A percentile compares a stretch with the other conserved stretches of the same genome.
Conservation (phyloP, 2,329 filamentous ascomycete species). For the Fusarium sp. region DNA sequence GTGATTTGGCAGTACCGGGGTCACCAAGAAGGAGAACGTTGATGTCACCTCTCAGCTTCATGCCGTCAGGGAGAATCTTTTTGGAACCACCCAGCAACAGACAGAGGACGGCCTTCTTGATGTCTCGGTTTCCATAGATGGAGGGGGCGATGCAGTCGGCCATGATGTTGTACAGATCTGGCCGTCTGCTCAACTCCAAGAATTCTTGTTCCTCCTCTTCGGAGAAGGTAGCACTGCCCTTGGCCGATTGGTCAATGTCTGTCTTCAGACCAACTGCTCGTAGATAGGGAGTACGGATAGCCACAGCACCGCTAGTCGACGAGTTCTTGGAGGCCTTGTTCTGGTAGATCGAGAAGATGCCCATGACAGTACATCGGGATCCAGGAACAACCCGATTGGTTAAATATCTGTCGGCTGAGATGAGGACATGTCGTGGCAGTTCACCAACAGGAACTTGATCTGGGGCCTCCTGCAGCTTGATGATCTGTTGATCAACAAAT, state of each 20-base stretch:
- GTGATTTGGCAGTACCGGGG: slow-evolving; percentile 97
- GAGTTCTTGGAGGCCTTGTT: slow-evolving; percentile 87
- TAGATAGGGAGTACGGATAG: slow-evolving; percentile 94
- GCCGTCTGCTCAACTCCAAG: slow-evolving; percentile 85
- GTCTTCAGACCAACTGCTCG: slow-evolving; percentile 92
- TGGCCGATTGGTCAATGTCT: slow-evolving; percentile 89
- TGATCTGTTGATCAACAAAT: slow-evolving; percentile 97
- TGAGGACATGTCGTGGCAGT: slow-evolving; percentile 91
- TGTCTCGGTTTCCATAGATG: slow-evolving; percentile 95
- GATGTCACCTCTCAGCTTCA: slow-evolving; percentile 97
- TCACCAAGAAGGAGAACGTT: slow-evolving; percentile 97
- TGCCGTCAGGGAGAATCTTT: slow-evolving; percentile 96
- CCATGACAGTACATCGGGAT: slow-evolving; percentile 93
- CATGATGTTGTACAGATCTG: slow-evolving; percentile 93
- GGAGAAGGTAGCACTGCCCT: slow-evolving; percentile 85
- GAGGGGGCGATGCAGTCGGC: slow-evolving; percentile 94
- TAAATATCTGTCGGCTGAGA: slow-evolving; percentile 95
- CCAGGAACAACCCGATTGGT: slow-evolving; percentile 96
- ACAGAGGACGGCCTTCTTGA: slow-evolving; percentile 97
- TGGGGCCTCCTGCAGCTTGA: slow-evolving; percentile 97
- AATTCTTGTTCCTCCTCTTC: slow-evolving; percentile 99
- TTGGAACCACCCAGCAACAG: slow-evolving; percentile 94
- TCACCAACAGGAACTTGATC: slow-evolving; percentile 98
- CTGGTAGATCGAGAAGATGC: slow-evolving; percentile 98
- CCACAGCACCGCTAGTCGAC: slow-evolving; percentile 82